These are phyloP conservation scores for Colletotrichum sp. DNA, from an alignment of 2,329 filamentous ascomycete genomes.

Conservation along the genomic window DNA sequence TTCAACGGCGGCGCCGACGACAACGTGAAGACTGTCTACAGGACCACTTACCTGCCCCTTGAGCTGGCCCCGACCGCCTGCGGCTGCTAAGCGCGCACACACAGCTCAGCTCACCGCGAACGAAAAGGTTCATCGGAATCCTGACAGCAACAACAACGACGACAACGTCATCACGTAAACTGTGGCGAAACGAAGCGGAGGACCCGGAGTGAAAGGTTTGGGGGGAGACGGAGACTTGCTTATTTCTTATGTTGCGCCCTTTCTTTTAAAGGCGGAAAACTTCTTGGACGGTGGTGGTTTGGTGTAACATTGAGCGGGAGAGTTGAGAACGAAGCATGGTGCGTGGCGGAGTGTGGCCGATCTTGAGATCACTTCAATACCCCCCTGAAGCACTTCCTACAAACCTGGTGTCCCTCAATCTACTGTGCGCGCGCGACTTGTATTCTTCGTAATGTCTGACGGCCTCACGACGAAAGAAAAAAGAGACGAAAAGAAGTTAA, in stretches of 20 bases:
- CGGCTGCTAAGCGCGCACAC: neutral
- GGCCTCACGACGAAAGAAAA: neutral
- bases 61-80: constrained; percentile 8
- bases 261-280: neutral
- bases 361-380: neutral
- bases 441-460: neutral
- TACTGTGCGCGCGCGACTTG: neutral
- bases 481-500: neutral
- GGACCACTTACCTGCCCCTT: constrained; percentile 15
- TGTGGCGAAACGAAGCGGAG: neutral
- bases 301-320: neutral
- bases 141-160: neutral
- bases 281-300: neutral
- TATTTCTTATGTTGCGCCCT: neutral
- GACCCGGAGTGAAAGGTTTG: neutral
- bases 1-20: neutral
- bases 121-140: neutral
- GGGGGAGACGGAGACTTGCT: neutral
- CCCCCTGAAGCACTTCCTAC: neutral
- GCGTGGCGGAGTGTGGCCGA: neutral
- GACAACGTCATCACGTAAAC: neutral
- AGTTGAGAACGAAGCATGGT: neutral
- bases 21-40: constrained; percentile 11
- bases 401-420: neutral
- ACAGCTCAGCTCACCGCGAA: neutral